Conservation (phyloP, 2,329 filamentous ascomycete species). For the Pseudopithomyces chartarum region DNA sequence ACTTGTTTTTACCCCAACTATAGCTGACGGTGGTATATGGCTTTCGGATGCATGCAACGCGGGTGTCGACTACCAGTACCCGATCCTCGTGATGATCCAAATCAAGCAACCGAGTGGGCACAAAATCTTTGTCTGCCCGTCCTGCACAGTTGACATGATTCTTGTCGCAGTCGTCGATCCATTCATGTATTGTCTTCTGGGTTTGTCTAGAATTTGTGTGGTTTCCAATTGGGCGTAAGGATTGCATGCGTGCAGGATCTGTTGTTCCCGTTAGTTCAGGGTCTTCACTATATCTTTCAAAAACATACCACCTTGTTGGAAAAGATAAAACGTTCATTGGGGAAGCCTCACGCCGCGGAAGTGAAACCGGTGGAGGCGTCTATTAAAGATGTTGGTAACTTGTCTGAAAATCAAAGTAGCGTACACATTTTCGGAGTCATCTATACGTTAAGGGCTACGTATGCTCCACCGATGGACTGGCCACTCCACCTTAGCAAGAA, state of each 20-base stretch:
- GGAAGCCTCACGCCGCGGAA: neutral
- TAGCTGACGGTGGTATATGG: neutral
- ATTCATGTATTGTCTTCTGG: neutral
- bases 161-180: neutral
- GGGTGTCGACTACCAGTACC: neutral
- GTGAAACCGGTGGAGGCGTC: no score
- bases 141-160: neutral
- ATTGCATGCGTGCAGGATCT: neutral
- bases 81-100: neutral
- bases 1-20: neutral
- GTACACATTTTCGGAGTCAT: neutral
- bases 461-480: neutral
- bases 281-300: neutral
- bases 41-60: neutral
- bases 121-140: neutral
- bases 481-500: neutral
- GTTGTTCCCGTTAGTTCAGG: neutral
- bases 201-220: neutral
- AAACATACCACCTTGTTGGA: neutral
- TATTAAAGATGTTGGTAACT: neutral
- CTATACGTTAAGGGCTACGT: neutral
- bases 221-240: neutral
- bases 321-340: neutral
- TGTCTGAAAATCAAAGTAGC: neutral
- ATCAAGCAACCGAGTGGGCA: neutral